Percentiles rank a stretch among this genome's conserved stretches.
Conservation (phyloP, 73 alveolate species). For the Paramecium biaurelia region DNA sequence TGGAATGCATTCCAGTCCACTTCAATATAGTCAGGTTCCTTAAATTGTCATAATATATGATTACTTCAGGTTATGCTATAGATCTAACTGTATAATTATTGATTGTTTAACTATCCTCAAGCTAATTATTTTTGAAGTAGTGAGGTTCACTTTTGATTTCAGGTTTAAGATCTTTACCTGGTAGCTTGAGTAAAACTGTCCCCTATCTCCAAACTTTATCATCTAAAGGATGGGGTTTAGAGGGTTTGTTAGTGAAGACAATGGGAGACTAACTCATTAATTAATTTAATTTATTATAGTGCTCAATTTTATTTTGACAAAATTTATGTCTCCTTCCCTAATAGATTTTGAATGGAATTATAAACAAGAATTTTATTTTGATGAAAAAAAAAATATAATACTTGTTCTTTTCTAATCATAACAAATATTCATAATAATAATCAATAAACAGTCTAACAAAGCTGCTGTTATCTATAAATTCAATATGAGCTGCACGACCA, state of each 20-base stretch:
- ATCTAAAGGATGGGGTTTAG: not conserved
- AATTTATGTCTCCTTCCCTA: not conserved
- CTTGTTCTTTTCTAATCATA: not conserved
- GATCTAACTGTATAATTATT: not conserved
- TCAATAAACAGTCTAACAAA: conserved; percentile 86
- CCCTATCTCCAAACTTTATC: not conserved
- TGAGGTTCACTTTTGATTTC: not conserved
- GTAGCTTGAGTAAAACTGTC: not conserved
- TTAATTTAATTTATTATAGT: not conserved
- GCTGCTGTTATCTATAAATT: conserved; percentile 84
- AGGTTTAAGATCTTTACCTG: not conserved
- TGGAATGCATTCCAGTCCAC: not conserved
- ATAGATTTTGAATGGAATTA: not conserved
- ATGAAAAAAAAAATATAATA: not conserved
- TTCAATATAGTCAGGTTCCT: not conserved
- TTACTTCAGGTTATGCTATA: not conserved
- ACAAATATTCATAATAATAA: conserved; percentile 76
- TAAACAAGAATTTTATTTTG: not conserved
- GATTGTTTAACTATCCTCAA: not conserved
- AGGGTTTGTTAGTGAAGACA: not conserved
- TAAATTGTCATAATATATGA: not conserved
- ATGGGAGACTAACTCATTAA: not conserved
- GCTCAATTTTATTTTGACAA: not conserved
- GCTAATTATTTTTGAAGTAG: not conserved
- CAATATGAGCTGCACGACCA: conserved; percentile 97